Conservation (phyloP, 331 rosid genomes). For the Dryas integrifolia region DNA sequence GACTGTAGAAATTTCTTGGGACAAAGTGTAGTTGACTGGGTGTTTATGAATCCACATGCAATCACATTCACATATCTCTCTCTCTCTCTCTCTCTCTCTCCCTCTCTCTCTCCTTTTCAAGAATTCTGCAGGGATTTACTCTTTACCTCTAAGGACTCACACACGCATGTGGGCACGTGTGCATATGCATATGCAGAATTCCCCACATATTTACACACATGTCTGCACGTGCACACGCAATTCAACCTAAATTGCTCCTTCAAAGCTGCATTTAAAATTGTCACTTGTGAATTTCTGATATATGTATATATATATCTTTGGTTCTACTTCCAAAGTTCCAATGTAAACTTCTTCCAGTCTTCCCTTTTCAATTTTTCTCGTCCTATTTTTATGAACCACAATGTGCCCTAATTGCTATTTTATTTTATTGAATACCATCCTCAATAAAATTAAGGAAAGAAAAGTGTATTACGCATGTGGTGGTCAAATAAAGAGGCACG, state of each 20-base stretch:
- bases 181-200: slow-evolving; percentile 58
- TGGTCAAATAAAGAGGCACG: slow-evolving; percentile 28
- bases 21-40: slow-evolving; percentile 52
- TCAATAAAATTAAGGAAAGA: neutral
- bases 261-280: slow-evolving; percentile 16
- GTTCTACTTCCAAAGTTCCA: slow-evolving; percentile 33
- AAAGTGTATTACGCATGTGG: slow-evolving; percentile 32
- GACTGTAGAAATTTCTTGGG: slow-evolving; percentile 45
- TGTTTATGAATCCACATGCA: slow-evolving; percentile 72
- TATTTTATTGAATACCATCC: neutral
- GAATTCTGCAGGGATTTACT: slow-evolving; percentile 18
- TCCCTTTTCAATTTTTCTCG: neutral
- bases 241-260: slow-evolving; percentile 39
- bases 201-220: slow-evolving; percentile 90
- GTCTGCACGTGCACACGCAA: slow-evolving; percentile 95
- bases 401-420: slow-evolving; percentile 13
- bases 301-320: neutral
- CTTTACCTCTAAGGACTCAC: slow-evolving; percentile 38
- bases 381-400: slow-evolving; percentile 2
- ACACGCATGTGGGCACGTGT: slow-evolving; percentile 91
- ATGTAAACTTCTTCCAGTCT: slow-evolving; percentile 6
- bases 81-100: slow-evolving; percentile 23
- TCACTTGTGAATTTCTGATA: slow-evolving; percentile 17
- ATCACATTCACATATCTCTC: slow-evolving; percentile 40
- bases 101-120: slow-evolving; percentile 32